phyloP scores from a whole-genome alignment of 306 rosid genomes.

The Cucumis melo region DNA sequence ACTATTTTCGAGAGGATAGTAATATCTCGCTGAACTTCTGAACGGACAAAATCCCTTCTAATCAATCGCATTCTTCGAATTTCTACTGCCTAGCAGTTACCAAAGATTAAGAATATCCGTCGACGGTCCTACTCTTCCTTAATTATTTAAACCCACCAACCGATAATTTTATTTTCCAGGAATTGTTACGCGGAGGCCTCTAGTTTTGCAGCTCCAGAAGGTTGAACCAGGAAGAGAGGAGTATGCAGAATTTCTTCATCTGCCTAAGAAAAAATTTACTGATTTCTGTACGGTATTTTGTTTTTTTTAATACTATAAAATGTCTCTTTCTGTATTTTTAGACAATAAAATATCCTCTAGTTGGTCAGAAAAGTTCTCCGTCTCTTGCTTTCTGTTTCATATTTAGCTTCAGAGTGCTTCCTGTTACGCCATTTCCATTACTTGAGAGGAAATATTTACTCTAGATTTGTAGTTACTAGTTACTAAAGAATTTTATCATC shows the following conservation, averaged over 20 bases:
- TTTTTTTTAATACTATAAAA: neutral
- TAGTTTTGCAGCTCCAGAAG: constrained; percentile 75
- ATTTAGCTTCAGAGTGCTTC: neutral
- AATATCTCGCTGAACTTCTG: neutral
- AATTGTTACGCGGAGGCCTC: constrained; percentile 88
- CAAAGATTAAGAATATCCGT: neutral
- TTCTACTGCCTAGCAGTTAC: neutral
- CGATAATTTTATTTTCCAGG: constrained; percentile 23
- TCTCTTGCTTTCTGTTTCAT: neutral
- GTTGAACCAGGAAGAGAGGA: constrained; percentile 41
- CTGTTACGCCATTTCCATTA: neutral
- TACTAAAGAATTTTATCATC: too few species aligned
- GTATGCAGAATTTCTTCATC: constrained; percentile 68
- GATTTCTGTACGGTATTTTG: constrained; percentile 49
- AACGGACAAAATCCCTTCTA: neutral
- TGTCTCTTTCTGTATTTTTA: neutral
- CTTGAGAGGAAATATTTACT: neutral
- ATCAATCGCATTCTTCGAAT: neutral
- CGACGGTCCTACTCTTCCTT: neutral
- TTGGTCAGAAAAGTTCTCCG: neutral
- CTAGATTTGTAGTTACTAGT: neutral
- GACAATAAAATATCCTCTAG: neutral
- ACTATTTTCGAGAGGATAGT: neutral
- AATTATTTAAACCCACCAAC: neutral
- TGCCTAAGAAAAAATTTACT: constrained; percentile 44